Evolutionary conservation across 2,329 filamentous ascomycete species (phyloP).

Genomic region (Apiospora sp.): DNA sequence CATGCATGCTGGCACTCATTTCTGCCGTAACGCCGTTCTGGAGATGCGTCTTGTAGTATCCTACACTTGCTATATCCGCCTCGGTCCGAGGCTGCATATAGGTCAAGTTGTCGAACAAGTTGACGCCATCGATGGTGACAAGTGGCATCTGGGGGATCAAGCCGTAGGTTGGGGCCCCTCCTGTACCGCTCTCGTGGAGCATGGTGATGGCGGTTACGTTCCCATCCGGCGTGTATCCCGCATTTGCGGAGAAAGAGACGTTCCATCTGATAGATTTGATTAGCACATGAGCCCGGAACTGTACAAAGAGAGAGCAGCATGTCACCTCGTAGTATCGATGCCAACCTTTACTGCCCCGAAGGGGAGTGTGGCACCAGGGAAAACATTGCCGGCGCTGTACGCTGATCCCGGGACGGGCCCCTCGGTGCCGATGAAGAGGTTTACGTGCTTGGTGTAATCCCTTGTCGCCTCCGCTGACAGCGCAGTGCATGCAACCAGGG

Average conservation of each 20-base stretch:
- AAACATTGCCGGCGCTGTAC: slow-evolving; percentile 54
- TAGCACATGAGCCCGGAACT: neutral
- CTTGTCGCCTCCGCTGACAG: neutral
- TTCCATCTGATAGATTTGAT: slow-evolving; percentile 29
- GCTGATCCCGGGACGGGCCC: slow-evolving; percentile 52
- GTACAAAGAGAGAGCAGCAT: neutral
- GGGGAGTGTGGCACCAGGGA: slow-evolving; percentile 51
- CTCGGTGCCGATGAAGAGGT: slow-evolving; percentile 47
- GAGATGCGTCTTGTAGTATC: slow-evolving; percentile 60
- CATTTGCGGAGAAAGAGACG: slow-evolving; percentile 40
- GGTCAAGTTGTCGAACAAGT: slow-evolving; percentile 56
- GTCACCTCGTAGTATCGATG: slow-evolving; percentile 45
- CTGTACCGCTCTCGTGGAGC: slow-evolving; percentile 65
- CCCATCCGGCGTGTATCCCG: slow-evolving; percentile 49
- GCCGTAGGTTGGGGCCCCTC: slow-evolving; percentile 66
- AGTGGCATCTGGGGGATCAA: slow-evolving; percentile 59
- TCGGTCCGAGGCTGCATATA: slow-evolving; percentile 53
- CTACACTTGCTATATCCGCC: slow-evolving; percentile 56
- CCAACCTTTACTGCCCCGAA: slow-evolving; percentile 56
- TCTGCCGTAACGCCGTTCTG: slow-evolving; percentile 58
- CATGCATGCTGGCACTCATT: slow-evolving; percentile 56
- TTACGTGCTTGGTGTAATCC: slow-evolving; percentile 24
- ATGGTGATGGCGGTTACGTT: slow-evolving; percentile 59
- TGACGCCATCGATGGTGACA: slow-evolving; percentile 48
- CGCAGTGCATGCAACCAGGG: neutral